These are phyloP conservation scores for Nepenthes alata DNA, from an alignment of 179 eudicot species.

Conservation along the genomic window DNA sequence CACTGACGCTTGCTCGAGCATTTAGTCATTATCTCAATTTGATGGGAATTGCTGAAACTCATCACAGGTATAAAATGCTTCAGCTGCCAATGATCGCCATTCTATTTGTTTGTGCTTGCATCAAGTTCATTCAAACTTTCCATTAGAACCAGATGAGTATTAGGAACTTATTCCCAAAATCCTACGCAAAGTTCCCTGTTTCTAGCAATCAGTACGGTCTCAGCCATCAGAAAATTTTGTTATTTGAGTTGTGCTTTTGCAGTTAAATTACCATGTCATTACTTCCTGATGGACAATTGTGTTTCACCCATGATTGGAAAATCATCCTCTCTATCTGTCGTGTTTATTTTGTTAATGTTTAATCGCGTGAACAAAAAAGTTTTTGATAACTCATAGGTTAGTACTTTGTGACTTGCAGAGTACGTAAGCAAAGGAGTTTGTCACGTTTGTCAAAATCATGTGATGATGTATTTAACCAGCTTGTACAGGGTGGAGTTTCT, in stretches of 20 bases:
- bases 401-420: slow-evolving; percentile 26
- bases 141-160: too few relatives aligned
- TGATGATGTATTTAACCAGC: slow-evolving; percentile 66
- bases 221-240: too few relatives aligned
- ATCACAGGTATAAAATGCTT: slow-evolving; percentile 48
- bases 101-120: neutral
- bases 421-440: slow-evolving; percentile 34
- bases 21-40: slow-evolving; percentile 72
- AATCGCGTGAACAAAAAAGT: too few relatives aligned
- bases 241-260: too few relatives aligned
- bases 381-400: too few relatives aligned
- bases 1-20: slow-evolving; percentile 53
- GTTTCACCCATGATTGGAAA: too few relatives aligned
- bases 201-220: too few relatives aligned
- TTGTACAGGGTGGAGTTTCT: slow-evolving; percentile 62
- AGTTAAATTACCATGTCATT: neutral
- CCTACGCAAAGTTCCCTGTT: too few relatives aligned
- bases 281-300: neutral
- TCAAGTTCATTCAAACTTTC: too few relatives aligned
- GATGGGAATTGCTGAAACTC: slow-evolving; percentile 85
- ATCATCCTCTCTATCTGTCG: too few relatives aligned
- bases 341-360: too few relatives aligned
- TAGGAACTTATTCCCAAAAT: too few relatives aligned
- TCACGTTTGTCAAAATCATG: slow-evolving; percentile 68
- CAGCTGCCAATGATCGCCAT: neutral